Base-by-base conservation (phyloP, 768 basidiomycete species). In the Neoboletus subvelutipes region DNA sequence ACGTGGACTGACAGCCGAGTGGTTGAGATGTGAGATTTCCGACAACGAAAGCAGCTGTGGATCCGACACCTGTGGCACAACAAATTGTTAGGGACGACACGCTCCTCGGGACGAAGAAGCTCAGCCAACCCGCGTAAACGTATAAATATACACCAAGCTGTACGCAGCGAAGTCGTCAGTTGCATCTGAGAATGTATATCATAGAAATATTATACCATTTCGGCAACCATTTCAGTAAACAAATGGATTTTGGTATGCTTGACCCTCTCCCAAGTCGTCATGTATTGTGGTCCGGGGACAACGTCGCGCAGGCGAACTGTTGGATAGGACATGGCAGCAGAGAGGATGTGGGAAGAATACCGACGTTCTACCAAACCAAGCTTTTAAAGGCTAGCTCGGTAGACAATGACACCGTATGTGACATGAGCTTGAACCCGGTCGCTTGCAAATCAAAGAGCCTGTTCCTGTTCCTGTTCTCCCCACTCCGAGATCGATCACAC, bases 121-220 rank as follows among this genome's bases (percentile, higher is more conserved):
- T 33, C 17, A 18, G 50, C 75, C 57, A 39, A 77, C 82, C 83
- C 20, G 73, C 74, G 57, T 80, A 83, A 24, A 78, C 77, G 61
- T 84, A 86, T 58, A 87, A 71, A 67, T 84, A 86, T n/a, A 82
- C 83, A 13, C 84, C 86, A 43, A 83, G 52, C 84, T 85, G 57
- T n/a, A 39, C 2, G 53, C n/a, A 52, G 26, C 17, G 39, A 34
- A 52, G 46, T 50, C 24, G 31, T 57, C 56, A 56, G 63, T 34
- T n/a, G 28, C 22, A 12, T n/a, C 0, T 36, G 45, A 41, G 22
- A 45, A 36, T 10, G 20, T 12, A 29, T n/a, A 41, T 20, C 20
- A 52, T 3, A 24, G 29, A 20, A 36, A 52, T 28, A 1, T 12
- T 70, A 67, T 57, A 87, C 84, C 61, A 75, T 71, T 68, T 90